Evolutionary conservation across 2,329 filamentous ascomycete species (phyloP), one percentile per base, ranked within the genome.

Genomic region (Thielaviopsis populi): DNA sequence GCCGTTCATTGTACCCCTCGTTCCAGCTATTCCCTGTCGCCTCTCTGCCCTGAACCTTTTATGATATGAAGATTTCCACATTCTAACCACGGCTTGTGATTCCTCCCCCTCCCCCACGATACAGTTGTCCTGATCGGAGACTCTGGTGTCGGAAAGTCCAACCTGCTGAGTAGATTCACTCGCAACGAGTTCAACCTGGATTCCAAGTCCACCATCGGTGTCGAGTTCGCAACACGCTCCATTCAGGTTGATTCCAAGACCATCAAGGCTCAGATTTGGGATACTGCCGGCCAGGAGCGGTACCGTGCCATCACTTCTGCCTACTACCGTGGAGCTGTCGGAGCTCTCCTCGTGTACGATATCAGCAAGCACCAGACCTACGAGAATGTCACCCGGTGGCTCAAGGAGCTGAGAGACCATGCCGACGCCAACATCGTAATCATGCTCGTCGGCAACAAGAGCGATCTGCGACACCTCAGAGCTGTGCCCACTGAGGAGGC

Each of bases 231-330:
- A 71, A 99, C 94, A 70, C 87, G 94, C 69, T 96, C 91, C 70
- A 99, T 99, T 75, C 92, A 97, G 78, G 94, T 99, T 73, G 94
- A 99, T 78, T 88, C 89, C 74, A 99, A 99, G 84, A 99, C 94
- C 68, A 99, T 99, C 85, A 99, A 99, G 83, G 94, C 94, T 71
- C 94, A 99, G 81, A 99, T 99, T 73, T 99, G 95, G 94, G 94
- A 99, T 80, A 99, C 94, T 66, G 94, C 94, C 69, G 94, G 94
- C 70, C 94, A 99, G 80, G 94, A 99, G 79, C 88, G 94, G 75
- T 99, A 97, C 81, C 89, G 95, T 75, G 94, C 94, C 75, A 99
- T 99, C 76, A 99, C 94, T 70, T 96, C 94, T 66, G 94, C 94
- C 70, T 99, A 99, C 81, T 99, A 99, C 79, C 88, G 94, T 72